Evolutionary conservation across 352 stramenopile species (phyloP).

Genomic region (Phytophthora megakarya): DNA sequence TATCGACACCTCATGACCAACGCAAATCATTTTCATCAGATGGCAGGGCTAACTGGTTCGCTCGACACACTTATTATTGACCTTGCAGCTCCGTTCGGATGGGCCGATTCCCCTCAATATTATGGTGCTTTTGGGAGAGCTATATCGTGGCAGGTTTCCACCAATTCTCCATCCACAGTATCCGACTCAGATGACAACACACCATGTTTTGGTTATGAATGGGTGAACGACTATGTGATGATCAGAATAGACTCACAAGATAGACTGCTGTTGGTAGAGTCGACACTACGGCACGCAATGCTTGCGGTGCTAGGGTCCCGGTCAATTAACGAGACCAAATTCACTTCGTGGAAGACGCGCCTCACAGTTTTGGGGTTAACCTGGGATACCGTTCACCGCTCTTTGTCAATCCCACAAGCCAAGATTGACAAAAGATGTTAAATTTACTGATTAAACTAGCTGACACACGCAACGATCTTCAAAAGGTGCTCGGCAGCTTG

Average conservation of each 20-base stretch:
- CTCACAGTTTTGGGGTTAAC: background rate
- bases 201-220: background rate
- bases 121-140: background rate
- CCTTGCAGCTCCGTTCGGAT: background rate
- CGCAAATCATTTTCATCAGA: slow-evolving; percentile 1
- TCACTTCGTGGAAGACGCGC: background rate
- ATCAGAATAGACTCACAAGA: background rate
- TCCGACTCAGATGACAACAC: background rate
- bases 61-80: background rate
- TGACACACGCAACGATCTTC: background rate
- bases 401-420: background rate
- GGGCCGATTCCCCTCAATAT: background rate
- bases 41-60: background rate
- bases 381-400: background rate
- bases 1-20: slow-evolving; percentile 18
- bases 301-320: background rate
- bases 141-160: background rate
- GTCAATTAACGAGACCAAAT: background rate
- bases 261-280: background rate
- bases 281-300: background rate
- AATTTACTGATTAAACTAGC: background rate
- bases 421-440: background rate
- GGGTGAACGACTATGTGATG: background rate
- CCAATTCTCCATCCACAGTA: background rate
- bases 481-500: background rate